These are phyloP conservation scores for Mortierella sp. DNA, from an alignment of 371 early-diverging fungal species.

Conservation along the genomic window DNA sequence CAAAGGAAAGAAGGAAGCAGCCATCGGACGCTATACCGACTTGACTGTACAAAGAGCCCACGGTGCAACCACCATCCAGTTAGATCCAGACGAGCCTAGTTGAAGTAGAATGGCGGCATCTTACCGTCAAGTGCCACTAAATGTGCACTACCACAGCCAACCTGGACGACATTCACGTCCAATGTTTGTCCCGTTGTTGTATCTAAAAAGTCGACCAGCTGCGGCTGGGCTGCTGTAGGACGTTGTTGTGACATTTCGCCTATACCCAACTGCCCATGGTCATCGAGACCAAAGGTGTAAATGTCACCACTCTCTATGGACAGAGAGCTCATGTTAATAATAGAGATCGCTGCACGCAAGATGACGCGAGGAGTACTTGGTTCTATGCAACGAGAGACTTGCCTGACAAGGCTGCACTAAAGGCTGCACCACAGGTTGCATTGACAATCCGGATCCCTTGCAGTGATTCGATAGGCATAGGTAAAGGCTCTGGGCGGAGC, in stretches of 20 bases:
- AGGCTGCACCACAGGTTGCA: slow-evolving; percentile 44
- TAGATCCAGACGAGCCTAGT: no score
- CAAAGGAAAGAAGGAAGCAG: no score
- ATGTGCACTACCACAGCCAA: slow-evolving; percentile 46
- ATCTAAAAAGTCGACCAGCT: slow-evolving; percentile 42
- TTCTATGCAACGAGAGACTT: background rate
- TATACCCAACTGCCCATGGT: slow-evolving; percentile 46
- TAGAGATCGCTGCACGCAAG: background rate
- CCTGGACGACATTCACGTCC: slow-evolving; percentile 26
- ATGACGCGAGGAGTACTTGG: background rate
- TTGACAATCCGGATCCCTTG: slow-evolving; percentile 34
- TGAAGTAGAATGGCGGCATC: no score
- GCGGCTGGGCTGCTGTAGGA: slow-evolving; percentile 44
- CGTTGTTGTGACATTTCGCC: slow-evolving; percentile 1
- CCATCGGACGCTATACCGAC: no score
- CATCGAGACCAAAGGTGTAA: slow-evolving; percentile 49
- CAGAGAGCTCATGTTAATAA: background rate
- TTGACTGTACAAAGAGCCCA: no score
- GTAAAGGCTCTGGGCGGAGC: slow-evolving; percentile 7
- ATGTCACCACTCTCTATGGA: slow-evolving; percentile 35
- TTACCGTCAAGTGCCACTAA: slow-evolving; percentile 43
- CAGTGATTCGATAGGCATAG: slow-evolving; percentile 37
- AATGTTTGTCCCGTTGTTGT: background rate
- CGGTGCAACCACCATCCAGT: no score
- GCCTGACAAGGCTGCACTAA: slow-evolving; percentile 44